phyloP scores from a whole-genome alignment of 345 rosid genomes.

The Arabidopsis arenosa region DNA sequence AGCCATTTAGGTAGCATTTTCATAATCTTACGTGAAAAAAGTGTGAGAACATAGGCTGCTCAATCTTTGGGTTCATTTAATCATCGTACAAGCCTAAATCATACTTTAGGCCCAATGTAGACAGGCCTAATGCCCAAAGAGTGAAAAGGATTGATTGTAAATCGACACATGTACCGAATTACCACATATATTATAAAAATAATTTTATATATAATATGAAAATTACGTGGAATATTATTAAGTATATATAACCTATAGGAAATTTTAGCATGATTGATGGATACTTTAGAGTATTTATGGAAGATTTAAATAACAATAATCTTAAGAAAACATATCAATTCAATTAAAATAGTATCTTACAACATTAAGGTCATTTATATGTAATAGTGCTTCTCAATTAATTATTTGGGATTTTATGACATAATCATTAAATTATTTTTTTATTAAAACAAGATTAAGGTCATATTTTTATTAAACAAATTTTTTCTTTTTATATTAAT shows the following conservation, averaged over 20 bases:
- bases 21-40: background rate
- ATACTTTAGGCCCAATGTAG: background rate
- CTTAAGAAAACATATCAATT: background rate
- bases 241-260: background rate
- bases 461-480: too few relatives aligned
- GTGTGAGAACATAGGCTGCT: background rate
- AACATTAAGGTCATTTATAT: background rate
- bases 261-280: background rate
- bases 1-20: background rate
- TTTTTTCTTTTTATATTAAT: too few relatives aligned
- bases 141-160: background rate
- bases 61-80: background rate
- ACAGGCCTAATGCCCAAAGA: background rate
- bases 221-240: background rate
- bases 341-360: background rate
- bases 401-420: background rate
- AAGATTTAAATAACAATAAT: background rate
- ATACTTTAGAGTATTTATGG: background rate
- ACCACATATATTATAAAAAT: too few relatives aligned
- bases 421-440: background rate
- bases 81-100: background rate
- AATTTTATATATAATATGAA: background rate
- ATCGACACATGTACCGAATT: background rate
- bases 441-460: background rate
- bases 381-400: background rate